Evolutionary conservation across 371 early-diverging fungal species (phyloP), one percentile per base, ranked within the genome.

Genomic region (Actinomortierella wolfii): DNA sequence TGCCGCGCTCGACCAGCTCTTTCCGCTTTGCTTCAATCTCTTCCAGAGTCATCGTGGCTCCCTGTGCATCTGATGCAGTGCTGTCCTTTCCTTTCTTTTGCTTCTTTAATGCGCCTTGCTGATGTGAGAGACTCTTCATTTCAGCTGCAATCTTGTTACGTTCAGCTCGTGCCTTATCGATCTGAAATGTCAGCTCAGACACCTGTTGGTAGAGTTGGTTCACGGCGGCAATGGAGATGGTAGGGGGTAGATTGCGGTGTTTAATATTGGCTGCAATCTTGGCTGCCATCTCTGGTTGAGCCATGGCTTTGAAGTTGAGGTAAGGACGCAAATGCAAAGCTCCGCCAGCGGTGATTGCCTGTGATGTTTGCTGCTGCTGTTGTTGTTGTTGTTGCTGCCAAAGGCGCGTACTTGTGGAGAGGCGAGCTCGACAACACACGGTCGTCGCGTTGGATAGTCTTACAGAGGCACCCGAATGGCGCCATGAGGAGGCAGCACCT

Each of bases 1-100:
- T 73, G 21, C 85, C 88, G 40, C 83, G 66, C 6, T 79, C 68
- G 0, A 83, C 66, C 9, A 84, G 70, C 14, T 56, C 53, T 11
- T 60, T 50, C 23, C 78, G 65, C 39, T 73, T 53, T 0, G 25
- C 39, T 17, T 71, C 73, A 18, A 61, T 62, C 3, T 43, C 53
- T 7, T 61, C 58, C 15, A 14, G 39, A 13, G 64, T 50, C 41
- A 70, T 17, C 21, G 46, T 5, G 18, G 41, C 50, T 21, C 21
- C 6, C 45, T 41, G 2, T 28, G 39, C 40, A 17, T 44, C 51
- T 4, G 34, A 21, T 29, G 26, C 9, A 58, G 8, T 20, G 46
- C 39, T 34, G 34, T 34, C 34, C 11, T 34, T 34, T 4, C 11
- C 11, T 11, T 34, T 34, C n/a, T 34, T n/a, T 21, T 28, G 24